Conservation (phyloP, 129 eudicot species). For the Helianthus tuberosus region DNA sequence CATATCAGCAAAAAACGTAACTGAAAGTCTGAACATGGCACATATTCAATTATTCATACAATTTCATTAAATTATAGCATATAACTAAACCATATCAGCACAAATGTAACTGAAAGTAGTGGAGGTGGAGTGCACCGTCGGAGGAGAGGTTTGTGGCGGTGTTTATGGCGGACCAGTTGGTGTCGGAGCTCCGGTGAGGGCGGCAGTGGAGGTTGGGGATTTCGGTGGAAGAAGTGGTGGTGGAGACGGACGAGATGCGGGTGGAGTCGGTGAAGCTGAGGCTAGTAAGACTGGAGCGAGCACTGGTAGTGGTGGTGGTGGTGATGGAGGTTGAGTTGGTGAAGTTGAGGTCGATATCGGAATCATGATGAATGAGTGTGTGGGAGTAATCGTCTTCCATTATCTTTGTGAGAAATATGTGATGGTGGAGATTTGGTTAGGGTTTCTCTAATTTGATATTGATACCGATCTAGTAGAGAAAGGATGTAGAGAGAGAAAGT, state of each 20-base stretch:
- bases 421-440: not conserved
- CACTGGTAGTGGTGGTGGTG: conserved; percentile 72
- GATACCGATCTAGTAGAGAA: no score
- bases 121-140: conserved; percentile 80
- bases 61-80: no score
- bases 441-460: no score
- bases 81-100: no score
- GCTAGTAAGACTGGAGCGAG: conserved; percentile 76
- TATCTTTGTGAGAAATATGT: not conserved
- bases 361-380: conserved; percentile 35
- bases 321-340: conserved; percentile 63
- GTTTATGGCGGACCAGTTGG: conserved; percentile 73
- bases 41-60: no score
- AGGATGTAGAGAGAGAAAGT: no score
- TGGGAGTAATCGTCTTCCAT: conserved; percentile 39
- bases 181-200: conserved; percentile 61
- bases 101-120: conserved; percentile 35
- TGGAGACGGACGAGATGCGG: conserved; percentile 51
- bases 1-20: no score
- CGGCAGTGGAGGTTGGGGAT: conserved; percentile 53
- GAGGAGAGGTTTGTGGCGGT: conserved; percentile 76
- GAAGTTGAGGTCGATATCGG: conserved; percentile 78
- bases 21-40: no score
- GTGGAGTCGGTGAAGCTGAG: conserved; percentile 86
- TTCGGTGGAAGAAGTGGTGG: conserved; percentile 39